These are phyloP conservation scores for Phytophthora capsici DNA, from an alignment of 352 stramenopile species.

Conservation along the genomic window DNA sequence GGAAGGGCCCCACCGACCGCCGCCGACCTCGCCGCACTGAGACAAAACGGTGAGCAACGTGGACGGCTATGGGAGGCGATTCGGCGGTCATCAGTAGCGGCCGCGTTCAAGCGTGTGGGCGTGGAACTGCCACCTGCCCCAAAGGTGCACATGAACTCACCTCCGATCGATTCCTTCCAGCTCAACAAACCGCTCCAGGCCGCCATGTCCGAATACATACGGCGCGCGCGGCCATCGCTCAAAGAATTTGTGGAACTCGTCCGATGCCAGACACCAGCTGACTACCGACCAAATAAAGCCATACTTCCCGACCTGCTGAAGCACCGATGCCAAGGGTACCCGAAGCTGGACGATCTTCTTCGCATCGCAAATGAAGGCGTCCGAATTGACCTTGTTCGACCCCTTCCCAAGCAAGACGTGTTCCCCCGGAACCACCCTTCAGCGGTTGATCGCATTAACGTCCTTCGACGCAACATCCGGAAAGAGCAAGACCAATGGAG, in stretches of 20 bases:
- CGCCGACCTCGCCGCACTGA: too few species aligned
- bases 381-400: too few species aligned
- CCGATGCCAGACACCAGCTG: not conserved
- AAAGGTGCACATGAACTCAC: too few species aligned
- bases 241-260: conserved; percentile 3
- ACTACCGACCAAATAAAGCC: conserved; percentile 5
- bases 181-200: not conserved
- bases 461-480: not conserved
- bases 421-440: conserved; percentile 7
- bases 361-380: not conserved
- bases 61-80: too few species aligned
- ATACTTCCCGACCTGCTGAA: not conserved
- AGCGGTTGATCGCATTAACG: not conserved
- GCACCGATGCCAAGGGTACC: not conserved
- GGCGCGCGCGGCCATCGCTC: not conserved
- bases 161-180: too few species aligned
- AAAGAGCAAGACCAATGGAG: not conserved
- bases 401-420: not conserved
- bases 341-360: not conserved
- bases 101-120: not conserved
- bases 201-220: conserved; percentile 3
- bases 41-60: too few species aligned
- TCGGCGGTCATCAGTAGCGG: too few species aligned
- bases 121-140: too few species aligned
- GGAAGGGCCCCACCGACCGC: too few species aligned